Base-by-base conservation (phyloP, 257 asterid genomes). In the Solanum corneliomulleri region DNA sequence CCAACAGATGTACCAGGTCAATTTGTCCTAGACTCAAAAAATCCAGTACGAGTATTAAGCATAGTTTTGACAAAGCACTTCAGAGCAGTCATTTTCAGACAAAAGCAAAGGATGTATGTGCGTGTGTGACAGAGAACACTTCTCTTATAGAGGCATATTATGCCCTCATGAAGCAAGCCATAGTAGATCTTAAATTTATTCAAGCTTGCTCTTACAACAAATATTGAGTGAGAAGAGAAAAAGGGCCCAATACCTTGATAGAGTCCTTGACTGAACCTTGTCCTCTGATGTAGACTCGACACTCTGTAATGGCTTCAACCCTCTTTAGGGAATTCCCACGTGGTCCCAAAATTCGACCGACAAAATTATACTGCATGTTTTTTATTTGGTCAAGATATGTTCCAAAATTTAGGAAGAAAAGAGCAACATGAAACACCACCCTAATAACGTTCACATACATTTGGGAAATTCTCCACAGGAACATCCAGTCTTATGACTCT, bases 281-380 rank as follows among this genome's bases (percentile, higher is more conserved):
- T 74, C 98, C 97, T 87, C 98, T 89, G 35, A 95, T 95, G 90
- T 89, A 95, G 75, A 95, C 92, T 85, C 97, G 92, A 91, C 98
- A 95, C 77, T 94, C 94, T n/a, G 98, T 95, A 91, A 92, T 64
- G 72, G 95, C 95, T 89, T 94, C 98, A 77, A 94, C 93, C 83
- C 96, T 93, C 90, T 95, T 95, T 90, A 95, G 91, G 87, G 97
- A 95, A 90, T 95, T 95, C 44, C 97, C 98, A 70, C 98, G 97
- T 3, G 96, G 96, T 69, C 98, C 96, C 60, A 95, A 88, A 89
- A 95, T 94, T 87, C 97, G 93, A 80, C 98, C 98, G 15, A 95
- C 98, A 90, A 95, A 95, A 89, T 95, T 95, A 92, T 91, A 95
- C 98, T 95, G 93, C 88, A 91, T 13, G 75, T 80, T 45, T 90